These are phyloP conservation scores for Ustilaginoidea virens DNA, from an alignment of 2,329 filamentous ascomycete species.

Conservation along the genomic window DNA sequence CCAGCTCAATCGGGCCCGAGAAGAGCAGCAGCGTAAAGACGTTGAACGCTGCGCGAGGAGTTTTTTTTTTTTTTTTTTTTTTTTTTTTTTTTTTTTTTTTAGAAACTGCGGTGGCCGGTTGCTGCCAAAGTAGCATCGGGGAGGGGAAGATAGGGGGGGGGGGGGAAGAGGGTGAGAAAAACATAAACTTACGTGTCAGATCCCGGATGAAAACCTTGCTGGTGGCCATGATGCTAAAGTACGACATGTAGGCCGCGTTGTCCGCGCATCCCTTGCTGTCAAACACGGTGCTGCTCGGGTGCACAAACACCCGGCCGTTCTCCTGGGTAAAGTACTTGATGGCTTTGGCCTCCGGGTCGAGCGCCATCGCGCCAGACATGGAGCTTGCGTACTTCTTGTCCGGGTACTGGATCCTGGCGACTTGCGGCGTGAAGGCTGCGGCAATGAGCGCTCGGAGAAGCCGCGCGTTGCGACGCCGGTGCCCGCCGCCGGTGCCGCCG, in stretches of 20 bases:
- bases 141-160: not conserved
- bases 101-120: too few species aligned
- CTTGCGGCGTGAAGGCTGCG: slow-evolving; percentile 67
- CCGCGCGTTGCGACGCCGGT: slow-evolving; percentile 23
- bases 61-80: too few species aligned
- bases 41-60: slow-evolving; percentile 52
- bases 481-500: too few species aligned
- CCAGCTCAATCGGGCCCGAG: slow-evolving; percentile 67
- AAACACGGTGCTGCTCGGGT: slow-evolving; percentile 79
- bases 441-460: slow-evolving; percentile 57
- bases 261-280: slow-evolving; percentile 63
- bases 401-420: slow-evolving; percentile 82
- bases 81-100: too few species aligned
- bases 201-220: slow-evolving; percentile 87
- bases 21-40: slow-evolving; percentile 80
- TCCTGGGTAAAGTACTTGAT: slow-evolving; percentile 90
- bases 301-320: slow-evolving; percentile 79
- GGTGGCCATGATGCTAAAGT: slow-evolving; percentile 85
- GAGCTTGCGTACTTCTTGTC: slow-evolving; percentile 90
- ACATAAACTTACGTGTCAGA: slow-evolving; percentile 54
- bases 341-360: slow-evolving; percentile 80
- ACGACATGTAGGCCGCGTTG: slow-evolving; percentile 65
- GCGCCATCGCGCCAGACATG: slow-evolving; percentile 75
- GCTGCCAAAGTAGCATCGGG: too few species aligned
- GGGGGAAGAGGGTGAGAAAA: not conserved